Base-by-base conservation (phyloP, 177 flowering plant genomes). In the Tripterygium wilfordii region DNA sequence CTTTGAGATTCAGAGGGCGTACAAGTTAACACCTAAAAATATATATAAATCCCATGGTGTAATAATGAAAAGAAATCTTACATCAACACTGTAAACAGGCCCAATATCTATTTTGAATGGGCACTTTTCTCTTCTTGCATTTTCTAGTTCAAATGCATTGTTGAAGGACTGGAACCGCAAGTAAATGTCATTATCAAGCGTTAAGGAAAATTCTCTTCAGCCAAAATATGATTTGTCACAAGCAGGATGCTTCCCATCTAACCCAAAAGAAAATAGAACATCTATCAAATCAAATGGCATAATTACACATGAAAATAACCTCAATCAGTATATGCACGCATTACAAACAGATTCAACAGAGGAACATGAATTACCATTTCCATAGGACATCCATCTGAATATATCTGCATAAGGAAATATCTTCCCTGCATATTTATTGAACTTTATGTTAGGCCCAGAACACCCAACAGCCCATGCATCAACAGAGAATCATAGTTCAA, bases 101-200 rank as follows among this genome's bases (percentile, higher is more conserved):
- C 99, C 97, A 57, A 94, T 90, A 56, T 94, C 99, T 26, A 94
- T 94, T 70, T 90, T 90, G 52, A 71, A 64, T 1, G 99, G 99
- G 45, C 88, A 83, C 53, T 90, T 72, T 29, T 77, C 88, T 61
- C 68, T 90, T 61, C 90, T 80, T 13, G 88, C 57, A 32, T 53
- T 83, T 67, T 94, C 95, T 48, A 94, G 60, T 36, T 85, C 87
- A 24, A 68, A 52, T 2, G 48, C 58, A 48, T 51, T 69, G 39
- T 67, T 80, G 64, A 85, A 94, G 39, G 96, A 85, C 63, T 70
- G 86, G 62, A 62, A 94, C 9, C 97, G 80, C 53, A 85, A 20
- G 40, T 75, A 90, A 51, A 82, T 65, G 23, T 87, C 92, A 58
- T 76, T 74, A 1, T 74, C 92, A 51, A 94, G 58, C 1, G 96